Conservation (phyloP, 208 protist genomes). For the Spongospora subterranea region DNA sequence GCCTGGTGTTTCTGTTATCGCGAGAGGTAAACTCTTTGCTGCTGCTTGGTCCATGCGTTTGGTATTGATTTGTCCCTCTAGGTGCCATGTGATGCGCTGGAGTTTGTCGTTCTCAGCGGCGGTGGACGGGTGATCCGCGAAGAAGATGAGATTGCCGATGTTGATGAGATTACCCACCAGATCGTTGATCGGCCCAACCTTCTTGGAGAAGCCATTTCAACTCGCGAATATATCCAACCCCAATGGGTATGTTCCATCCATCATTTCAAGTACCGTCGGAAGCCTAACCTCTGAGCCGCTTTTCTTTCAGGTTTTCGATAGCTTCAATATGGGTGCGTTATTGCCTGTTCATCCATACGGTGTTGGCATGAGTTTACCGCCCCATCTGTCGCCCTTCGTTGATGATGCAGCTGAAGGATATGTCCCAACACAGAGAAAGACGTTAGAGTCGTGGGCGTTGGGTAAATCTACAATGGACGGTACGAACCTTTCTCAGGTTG, state of each 20-base stretch:
- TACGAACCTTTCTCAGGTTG: not conserved
- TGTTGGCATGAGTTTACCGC: constrained; percentile 68
- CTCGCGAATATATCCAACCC: constrained; percentile 64
- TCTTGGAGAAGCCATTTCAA: not conserved
- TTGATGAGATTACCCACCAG: constrained; percentile 53
- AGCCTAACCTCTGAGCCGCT: not conserved
- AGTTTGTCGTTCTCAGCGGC: not conserved
- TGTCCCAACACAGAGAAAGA: constrained; percentile 64
- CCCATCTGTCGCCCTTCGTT: constrained; percentile 80
- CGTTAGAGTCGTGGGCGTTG: constrained; percentile 57
- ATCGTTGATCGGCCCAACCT: constrained; percentile 49
- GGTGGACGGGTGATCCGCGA: not conserved
- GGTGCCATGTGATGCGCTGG: not conserved
- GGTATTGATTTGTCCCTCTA: not conserved
- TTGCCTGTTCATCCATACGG: constrained; percentile 59
- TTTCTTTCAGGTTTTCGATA: constrained; percentile 65
- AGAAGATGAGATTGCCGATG: not conserved
- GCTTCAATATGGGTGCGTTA: constrained; percentile 78
- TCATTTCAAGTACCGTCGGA: not conserved
- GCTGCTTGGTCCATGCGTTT: too few relatives aligned
- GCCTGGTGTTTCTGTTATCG: constrained; percentile 75
- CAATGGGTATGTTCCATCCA: constrained; percentile 65
- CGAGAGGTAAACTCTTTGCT: not conserved
- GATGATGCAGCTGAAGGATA: constrained; percentile 69
- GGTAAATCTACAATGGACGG: not conserved